Conservation (phyloP, 2,329 filamentous ascomycete genomes). For the Volutella citrinella region DNA sequence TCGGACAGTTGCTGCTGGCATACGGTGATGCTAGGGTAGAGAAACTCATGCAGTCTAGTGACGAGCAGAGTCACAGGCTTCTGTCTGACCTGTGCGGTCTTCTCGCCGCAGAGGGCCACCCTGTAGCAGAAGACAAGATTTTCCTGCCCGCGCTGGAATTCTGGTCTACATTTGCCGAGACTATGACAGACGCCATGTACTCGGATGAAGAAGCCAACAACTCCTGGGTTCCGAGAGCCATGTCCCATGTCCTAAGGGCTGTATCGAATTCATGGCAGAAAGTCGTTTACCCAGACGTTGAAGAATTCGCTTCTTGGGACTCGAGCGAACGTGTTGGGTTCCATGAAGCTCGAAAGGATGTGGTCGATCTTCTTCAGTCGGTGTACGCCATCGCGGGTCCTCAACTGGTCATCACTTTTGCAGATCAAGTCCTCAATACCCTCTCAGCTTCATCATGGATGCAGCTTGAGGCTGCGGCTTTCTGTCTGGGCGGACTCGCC, state of each 20-base stretch:
- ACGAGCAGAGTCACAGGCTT: slow-evolving; percentile 50
- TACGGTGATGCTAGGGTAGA: slow-evolving; percentile 66
- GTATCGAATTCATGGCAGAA: slow-evolving; percentile 67
- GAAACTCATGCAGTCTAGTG: slow-evolving; percentile 52
- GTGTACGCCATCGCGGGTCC: slow-evolving; percentile 62
- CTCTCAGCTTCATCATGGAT: slow-evolving; percentile 50
- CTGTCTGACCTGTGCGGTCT: slow-evolving; percentile 62
- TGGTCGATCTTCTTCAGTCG: slow-evolving; percentile 73
- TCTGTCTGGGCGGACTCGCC: slow-evolving; percentile 63
- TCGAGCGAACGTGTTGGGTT: slow-evolving; percentile 66
- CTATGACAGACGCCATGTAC: slow-evolving; percentile 57
- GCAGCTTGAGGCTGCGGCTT: slow-evolving; percentile 59
- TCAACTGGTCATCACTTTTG: slow-evolving; percentile 55
- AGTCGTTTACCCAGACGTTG: slow-evolving; percentile 61
- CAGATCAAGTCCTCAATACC: slow-evolving; percentile 50
- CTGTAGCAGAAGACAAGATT: slow-evolving; percentile 70
- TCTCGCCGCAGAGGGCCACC: slow-evolving; percentile 62
- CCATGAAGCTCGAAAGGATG: slow-evolving; percentile 71
- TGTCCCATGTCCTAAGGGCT: slow-evolving; percentile 59
- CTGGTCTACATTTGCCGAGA: slow-evolving; percentile 75
- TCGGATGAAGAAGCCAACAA: slow-evolving; percentile 45
- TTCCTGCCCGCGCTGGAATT: slow-evolving; percentile 76
- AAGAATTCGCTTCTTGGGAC: slow-evolving; percentile 64
- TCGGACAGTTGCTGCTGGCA: slow-evolving; percentile 64
- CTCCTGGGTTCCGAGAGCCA: slow-evolving; percentile 57